phyloP scores from a whole-genome alignment of 2,329 filamentous ascomycete genomes.

The Fusarium coicis region DNA sequence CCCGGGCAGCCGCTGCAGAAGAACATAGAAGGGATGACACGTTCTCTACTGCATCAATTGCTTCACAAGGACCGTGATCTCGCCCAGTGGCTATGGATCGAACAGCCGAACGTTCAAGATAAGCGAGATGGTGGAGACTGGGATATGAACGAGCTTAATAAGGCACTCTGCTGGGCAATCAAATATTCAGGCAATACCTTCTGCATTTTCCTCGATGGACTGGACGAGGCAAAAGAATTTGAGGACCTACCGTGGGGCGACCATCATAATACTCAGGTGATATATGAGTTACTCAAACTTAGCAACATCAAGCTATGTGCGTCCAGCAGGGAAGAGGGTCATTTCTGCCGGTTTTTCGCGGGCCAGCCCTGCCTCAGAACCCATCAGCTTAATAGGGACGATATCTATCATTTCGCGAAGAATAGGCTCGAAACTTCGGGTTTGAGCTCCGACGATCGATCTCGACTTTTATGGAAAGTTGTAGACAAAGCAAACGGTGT shows the following conservation, averaged over 20 bases:
- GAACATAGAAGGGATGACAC: accelerated
- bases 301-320: accelerated
- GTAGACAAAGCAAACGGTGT: accelerated
- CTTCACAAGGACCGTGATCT: accelerated
- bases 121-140: not conserved
- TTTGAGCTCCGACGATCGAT: accelerated
- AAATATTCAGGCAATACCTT: accelerated
- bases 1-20: not conserved
- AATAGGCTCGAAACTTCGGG: not conserved
- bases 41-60: accelerated
- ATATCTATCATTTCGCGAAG: not conserved
- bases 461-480: accelerated
- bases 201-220: not conserved
- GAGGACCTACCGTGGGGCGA: not conserved
- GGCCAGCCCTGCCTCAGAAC: accelerated
- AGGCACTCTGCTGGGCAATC: not conserved
- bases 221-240: not conserved
- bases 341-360: accelerated
- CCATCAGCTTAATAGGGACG: accelerated
- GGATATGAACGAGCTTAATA: accelerated
- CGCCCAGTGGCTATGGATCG: accelerated
- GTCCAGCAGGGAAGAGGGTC: not conserved
- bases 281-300: accelerated
- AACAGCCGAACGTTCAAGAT: accelerated
- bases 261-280: accelerated